Conservation (phyloP, 2,329 filamentous ascomycete species). For the Xylariaceae sp. region DNA sequence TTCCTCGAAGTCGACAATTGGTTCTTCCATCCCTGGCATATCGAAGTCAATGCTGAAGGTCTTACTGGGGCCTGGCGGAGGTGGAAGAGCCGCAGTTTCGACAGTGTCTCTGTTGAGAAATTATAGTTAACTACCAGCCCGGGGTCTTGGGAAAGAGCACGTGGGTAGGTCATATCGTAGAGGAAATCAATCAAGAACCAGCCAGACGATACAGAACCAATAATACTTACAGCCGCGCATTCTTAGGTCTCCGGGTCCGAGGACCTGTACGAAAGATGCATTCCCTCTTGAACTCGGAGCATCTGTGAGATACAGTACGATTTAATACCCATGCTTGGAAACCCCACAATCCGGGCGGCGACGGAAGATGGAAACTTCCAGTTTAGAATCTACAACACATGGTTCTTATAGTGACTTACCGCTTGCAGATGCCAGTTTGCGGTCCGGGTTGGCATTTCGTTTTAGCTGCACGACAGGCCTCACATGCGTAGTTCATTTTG, state of each 20-base stretch:
- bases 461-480: constrained; percentile 52
- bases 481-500: constrained; percentile 46
- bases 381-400: not conserved
- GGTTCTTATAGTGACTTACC: constrained; percentile 34
- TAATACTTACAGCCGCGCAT: constrained; percentile 37
- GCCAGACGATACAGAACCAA: not conserved
- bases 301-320: constrained; percentile 35
- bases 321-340: not conserved
- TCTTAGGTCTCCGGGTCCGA: constrained; percentile 45
- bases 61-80: constrained; percentile 40
- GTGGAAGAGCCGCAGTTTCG: constrained; percentile 22
- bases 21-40: constrained; percentile 38
- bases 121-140: not conserved
- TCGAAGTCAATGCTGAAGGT: constrained; percentile 52
- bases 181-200: not conserved
- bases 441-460: constrained; percentile 48
- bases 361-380: not conserved
- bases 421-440: constrained; percentile 47
- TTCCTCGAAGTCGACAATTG: constrained; percentile 37
- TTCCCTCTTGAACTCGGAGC: constrained; percentile 49
- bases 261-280: constrained; percentile 50
- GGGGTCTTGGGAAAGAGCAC: not conserved
- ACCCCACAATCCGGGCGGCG: constrained; percentile 1
- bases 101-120: constrained; percentile 13
- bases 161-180: not conserved